Base-by-base conservation (phyloP, 2,329 filamentous ascomycete species). In the Xenosphaeropsis pyriputrescens region DNA sequence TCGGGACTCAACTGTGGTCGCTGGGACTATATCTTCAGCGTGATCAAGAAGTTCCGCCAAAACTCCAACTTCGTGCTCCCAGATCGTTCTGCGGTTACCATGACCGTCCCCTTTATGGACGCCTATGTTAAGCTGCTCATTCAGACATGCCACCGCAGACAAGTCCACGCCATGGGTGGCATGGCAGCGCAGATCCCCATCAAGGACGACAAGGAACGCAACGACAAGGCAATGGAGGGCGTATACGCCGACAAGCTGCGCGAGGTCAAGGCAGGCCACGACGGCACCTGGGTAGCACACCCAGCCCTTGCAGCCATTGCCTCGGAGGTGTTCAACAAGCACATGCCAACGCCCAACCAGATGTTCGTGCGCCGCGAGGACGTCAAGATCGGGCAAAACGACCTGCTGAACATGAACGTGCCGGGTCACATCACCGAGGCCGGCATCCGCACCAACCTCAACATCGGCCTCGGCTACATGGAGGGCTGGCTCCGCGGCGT, bases 1-100 rank as follows among this genome's bases (percentile, higher is more conserved):
- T 82, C 89, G 6, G 91, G 91, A 35, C 75, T 98, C 55, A 98
- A 98, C 76, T 96, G 91, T 63, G 91, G 91, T 47, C 82, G 91
- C 50, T 98, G 91, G 91, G 91, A 98, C 59, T 98, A 98, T 71
- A 96, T 98, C 65, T 98, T 98, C 72, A 91, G 82, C 60, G 85
- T 89, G 56, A 96, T 98, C 70, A 98, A 98, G 75, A 94, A 93
- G 63, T 94, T 96, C 81, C 85, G 91, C 57, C 77, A 94, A 55
- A 91, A 95, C 68, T 70, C 83, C 52, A 79, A 80, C 64, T 96
- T 96, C 57, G 77, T 96, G 40, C 79, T 98, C 15, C 91, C 91
- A 18, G 89, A 98, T 60, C 84, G 91, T 44, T 79, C 79, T 39
- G 71, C 75, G 43, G 85, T 98, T 39, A 98, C 91, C 50, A 96